Evolutionary conservation across 352 stramenopile genomes (phyloP), one percentile per base, ranked within the genome.

Genomic region (Phytophthora meadii): DNA sequence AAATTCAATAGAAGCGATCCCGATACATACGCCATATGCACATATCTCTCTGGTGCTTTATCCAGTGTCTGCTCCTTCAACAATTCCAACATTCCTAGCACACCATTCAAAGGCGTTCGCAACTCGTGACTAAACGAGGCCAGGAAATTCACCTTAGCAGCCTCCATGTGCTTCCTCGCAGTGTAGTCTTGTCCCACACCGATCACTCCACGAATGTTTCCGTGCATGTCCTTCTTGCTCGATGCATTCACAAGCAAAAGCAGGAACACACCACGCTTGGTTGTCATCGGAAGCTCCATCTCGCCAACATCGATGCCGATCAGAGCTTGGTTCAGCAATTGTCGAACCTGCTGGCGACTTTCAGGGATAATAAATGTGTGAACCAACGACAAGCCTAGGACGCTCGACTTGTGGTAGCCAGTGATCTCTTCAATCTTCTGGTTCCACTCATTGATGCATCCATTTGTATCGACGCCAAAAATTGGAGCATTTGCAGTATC

Each of bases 101-200:
- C 81, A 32, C 87, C 84, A 40, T 95, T 95, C 52, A 95, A 49
- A 10, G 87, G 87, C 2, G 87, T 95, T 5, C 87, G 82, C 57
- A 95, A 41, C 28, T 95, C 87, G 54, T 95, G 87, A 57, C 85
- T 94, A 58, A 95, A 94, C 0, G 85, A 94, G 8, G 87, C 87
- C 46, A 95, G 60, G 58, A 95, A 95, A n/a, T 91, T 94, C 30
- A 94, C 86, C 56, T 93, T 94, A 0, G 85, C 85, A 44, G 85
- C 84, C 59, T 95, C 85, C 87, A 93, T 94, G 45, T 94, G 84
- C 55, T 94, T 94, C 17, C 87, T 76, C 2, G 85, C 87, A 10
- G 94, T 98, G 59, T 98, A 94, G 68, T 98, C 94, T 74, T 98
- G 93, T 10, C 89, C 92, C 42, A 98, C 90, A 61, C 87, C 88